A percentile compares a stretch with the other conserved stretches of the same genome.
These are phyloP conservation scores for Candida dubliniensis DNA, from an alignment of 1,139 yeast species.

Conservation along the genomic window DNA sequence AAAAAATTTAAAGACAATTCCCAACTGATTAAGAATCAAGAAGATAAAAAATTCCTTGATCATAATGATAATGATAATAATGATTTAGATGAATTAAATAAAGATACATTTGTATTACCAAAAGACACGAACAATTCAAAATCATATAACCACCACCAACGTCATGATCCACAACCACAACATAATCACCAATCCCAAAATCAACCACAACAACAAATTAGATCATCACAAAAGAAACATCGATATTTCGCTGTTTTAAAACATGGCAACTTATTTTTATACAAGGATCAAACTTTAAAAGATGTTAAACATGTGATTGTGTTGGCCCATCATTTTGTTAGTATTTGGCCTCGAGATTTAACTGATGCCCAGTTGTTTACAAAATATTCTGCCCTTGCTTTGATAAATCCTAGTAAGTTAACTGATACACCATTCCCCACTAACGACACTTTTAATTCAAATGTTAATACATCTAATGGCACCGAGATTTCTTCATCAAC, in stretches of 20 bases:
- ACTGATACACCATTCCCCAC: not conserved
- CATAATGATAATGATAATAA: not conserved
- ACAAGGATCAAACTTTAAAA: slow-evolving; percentile 63
- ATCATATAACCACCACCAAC: not conserved
- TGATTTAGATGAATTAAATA: slow-evolving; percentile 4
- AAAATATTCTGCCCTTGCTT: slow-evolving; percentile 74
- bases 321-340: slow-evolving; percentile 64
- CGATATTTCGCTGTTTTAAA: slow-evolving; percentile 67
- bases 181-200: not conserved
- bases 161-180: slow-evolving; percentile 8
- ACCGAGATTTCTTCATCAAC: not conserved
- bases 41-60: not conserved
- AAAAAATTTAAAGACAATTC: slow-evolving; percentile 7
- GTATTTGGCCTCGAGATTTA: slow-evolving; percentile 82
- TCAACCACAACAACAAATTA: slow-evolving; percentile 7
- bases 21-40: no score
- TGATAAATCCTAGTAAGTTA: slow-evolving; percentile 38
- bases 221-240: slow-evolving; percentile 47
- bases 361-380: slow-evolving; percentile 78
- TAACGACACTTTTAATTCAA: not conserved
- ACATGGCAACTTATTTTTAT: slow-evolving; percentile 84
- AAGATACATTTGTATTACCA: slow-evolving; percentile 2
- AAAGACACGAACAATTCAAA: not conserved
- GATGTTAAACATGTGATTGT: slow-evolving; percentile 81
- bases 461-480: not conserved